Percentiles rank a stretch among this genome's conserved stretches.
Evolutionary conservation across 164 flowering plant genomes (phyloP).

Genomic region (Stephania japonica): DNA sequence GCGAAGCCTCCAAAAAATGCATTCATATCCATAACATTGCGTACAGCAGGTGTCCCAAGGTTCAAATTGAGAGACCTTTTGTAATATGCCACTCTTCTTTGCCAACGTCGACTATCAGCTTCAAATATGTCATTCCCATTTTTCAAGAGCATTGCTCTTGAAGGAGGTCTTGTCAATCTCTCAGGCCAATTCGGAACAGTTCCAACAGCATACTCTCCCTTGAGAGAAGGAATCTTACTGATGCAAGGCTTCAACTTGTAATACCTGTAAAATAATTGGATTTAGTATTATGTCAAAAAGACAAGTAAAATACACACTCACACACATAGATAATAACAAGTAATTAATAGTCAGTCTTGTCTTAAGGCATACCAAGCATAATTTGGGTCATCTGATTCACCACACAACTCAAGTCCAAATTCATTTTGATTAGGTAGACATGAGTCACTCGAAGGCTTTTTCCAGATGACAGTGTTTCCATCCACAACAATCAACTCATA

Average conservation of each 20-base stretch:
- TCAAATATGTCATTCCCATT: conserved; percentile 82
- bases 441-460: conserved; percentile 72
- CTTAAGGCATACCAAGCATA: conserved; percentile 60
- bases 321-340: neutral
- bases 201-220: conserved; percentile 67
- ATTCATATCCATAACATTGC: conserved; percentile 98
- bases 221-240: conserved; percentile 47
- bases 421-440: conserved; percentile 83
- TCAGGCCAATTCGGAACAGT: conserved; percentile 85
- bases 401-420: conserved; percentile 70
- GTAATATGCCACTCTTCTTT: conserved; percentile 74
- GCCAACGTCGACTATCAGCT: conserved; percentile 87
- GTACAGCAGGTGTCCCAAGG: conserved; percentile 74
- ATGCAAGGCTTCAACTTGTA: conserved; percentile 72
- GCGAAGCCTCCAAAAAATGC: conserved; percentile 98
- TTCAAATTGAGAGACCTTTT: conserved; percentile 72
- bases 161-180: conserved; percentile 64
- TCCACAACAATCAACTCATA: conserved; percentile 90
- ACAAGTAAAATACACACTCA: neutral
- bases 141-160: conserved; percentile 56
- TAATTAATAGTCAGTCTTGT: neutral
- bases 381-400: conserved; percentile 73
- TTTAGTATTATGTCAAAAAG: neutral
- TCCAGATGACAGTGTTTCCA: conserved; percentile 96
- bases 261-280: conserved; percentile 50